A percentile compares a stretch with the other conserved stretches of the same genome.
These are phyloP conservation scores for Fraxinus sp. DNA, from an alignment of 305 asterid genomes.

Conservation along the genomic window DNA sequence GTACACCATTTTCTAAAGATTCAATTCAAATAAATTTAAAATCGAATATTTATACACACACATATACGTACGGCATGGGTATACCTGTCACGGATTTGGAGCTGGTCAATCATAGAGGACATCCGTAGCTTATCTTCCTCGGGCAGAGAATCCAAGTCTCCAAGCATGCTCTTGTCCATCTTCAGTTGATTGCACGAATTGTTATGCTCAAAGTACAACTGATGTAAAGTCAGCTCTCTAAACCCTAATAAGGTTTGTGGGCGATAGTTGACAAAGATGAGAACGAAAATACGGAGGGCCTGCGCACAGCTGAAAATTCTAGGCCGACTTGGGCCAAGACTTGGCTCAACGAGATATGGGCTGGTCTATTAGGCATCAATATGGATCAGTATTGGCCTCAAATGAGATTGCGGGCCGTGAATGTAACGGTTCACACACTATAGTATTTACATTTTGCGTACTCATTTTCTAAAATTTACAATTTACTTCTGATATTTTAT, in stretches of 20 bases:
- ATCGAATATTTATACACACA: neutral
- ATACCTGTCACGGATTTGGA: slow-evolving; percentile 80
- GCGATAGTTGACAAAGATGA: neutral
- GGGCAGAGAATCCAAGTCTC: slow-evolving; percentile 77
- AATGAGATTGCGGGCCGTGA: neutral
- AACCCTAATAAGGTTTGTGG: slow-evolving; percentile 33
- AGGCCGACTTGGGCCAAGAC: neutral
- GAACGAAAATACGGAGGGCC: neutral
- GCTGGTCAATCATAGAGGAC: slow-evolving; percentile 83
- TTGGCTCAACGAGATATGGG: neutral
- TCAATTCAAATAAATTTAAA: neutral
- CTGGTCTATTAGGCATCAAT: neutral
- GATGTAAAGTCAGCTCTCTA: slow-evolving; percentile 6
- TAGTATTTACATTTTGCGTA: neutral
- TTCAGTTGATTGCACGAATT: slow-evolving; percentile 14
- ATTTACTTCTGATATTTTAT: neutral
- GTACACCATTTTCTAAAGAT: neutral
- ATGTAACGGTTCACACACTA: neutral
- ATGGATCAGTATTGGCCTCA: neutral
- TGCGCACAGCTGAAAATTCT: neutral
- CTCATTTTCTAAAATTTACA: neutral
- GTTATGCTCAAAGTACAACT: slow-evolving; percentile 2
- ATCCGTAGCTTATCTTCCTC: slow-evolving; percentile 79
- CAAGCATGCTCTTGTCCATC: slow-evolving; percentile 89
- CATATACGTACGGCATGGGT: neutral